Evolutionary conservation across 1,139 yeast species (phyloP).

Genomic region (Candida glucosophila): DNA sequence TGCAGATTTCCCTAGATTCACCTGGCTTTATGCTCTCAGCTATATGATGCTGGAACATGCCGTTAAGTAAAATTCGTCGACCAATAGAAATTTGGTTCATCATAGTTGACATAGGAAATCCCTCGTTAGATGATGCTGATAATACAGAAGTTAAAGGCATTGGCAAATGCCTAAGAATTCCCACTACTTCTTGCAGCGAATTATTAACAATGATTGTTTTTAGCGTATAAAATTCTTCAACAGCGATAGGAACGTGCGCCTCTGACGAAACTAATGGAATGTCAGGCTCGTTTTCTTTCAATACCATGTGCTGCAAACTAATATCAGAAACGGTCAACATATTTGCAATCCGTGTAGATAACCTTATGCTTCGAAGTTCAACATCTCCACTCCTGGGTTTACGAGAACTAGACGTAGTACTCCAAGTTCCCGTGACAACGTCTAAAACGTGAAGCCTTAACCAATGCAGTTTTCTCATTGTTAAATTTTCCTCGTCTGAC

Average conservation of each 20-base stretch:
- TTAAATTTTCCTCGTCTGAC: slow-evolving; percentile 44
- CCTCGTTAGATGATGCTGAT: slow-evolving; percentile 5
- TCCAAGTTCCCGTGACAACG: slow-evolving; percentile 61
- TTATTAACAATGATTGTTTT: slow-evolving; percentile 39
- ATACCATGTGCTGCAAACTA: slow-evolving; percentile 25
- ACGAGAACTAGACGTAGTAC: slow-evolving; percentile 12
- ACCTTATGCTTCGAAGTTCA: slow-evolving; percentile 57
- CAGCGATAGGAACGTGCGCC: slow-evolving; percentile 17
- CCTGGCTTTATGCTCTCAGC: slow-evolving; percentile 33
- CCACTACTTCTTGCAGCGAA: slow-evolving; percentile 31
- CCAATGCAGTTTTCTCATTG: slow-evolving; percentile 69
- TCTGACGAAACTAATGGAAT: slow-evolving; percentile 8
- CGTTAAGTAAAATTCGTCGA: slow-evolving; percentile 50
- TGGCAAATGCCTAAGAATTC: slow-evolving; percentile 63
- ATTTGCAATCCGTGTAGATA: slow-evolving; percentile 46
- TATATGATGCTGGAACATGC: slow-evolving; percentile 49
- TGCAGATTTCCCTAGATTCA: slow-evolving; percentile 24
- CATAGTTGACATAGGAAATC: slow-evolving; percentile 4
- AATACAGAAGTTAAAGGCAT: slow-evolving; percentile 21
- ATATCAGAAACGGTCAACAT: slow-evolving; percentile 43
- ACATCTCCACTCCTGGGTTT: slow-evolving; percentile 42
- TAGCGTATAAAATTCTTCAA: slow-evolving; percentile 44
- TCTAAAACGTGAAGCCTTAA: slow-evolving; percentile 56
- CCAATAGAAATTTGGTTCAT: slow-evolving; percentile 28
- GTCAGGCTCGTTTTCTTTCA: slow-evolving; percentile 8